Evolutionary conservation across 164 flowering plant species (phyloP).

Genomic region (Magnolia sinica): DNA sequence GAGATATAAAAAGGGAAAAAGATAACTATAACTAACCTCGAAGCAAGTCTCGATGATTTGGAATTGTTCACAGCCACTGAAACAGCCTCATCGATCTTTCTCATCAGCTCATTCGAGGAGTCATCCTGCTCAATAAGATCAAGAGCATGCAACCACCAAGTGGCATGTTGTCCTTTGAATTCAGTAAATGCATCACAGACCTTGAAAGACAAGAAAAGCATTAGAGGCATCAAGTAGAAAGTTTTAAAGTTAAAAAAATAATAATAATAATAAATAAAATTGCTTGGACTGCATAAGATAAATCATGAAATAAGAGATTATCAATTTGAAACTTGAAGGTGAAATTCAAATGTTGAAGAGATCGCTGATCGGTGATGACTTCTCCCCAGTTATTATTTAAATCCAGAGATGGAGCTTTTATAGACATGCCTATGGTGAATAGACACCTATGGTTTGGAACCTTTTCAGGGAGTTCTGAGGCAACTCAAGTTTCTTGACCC

Average conservation of each 20-base stretch:
- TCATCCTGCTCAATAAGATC: slow-evolving; percentile 52
- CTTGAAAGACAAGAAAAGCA: slow-evolving; percentile 34
- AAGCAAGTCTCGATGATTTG: slow-evolving; percentile 43
- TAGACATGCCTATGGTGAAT: no score
- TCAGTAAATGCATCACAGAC: slow-evolving; percentile 43
- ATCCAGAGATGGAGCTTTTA: no score
- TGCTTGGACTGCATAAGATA: background rate
- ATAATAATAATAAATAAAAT: background rate
- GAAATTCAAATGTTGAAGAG: background rate
- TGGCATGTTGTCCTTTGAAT: slow-evolving; percentile 28
- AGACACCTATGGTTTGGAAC: no score
- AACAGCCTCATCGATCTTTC: slow-evolving; percentile 71
- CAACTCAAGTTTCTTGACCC: no score
- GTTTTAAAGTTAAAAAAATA: background rate
- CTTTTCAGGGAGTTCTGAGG: no score
- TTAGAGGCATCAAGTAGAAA: background rate
- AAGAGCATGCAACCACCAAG: slow-evolving; percentile 90
- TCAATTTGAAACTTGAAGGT: background rate
- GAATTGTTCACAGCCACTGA: slow-evolving; percentile 43
- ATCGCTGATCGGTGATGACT: background rate
- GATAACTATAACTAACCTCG: slow-evolving; percentile 42
- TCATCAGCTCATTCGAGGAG: slow-evolving; percentile 45
- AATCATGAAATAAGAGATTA: background rate
- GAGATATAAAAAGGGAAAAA: no score
- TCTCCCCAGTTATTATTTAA: no score